phyloP scores from a whole-genome alignment of 306 rosid genomes.

The Begonia fuchsioides region DNA sequence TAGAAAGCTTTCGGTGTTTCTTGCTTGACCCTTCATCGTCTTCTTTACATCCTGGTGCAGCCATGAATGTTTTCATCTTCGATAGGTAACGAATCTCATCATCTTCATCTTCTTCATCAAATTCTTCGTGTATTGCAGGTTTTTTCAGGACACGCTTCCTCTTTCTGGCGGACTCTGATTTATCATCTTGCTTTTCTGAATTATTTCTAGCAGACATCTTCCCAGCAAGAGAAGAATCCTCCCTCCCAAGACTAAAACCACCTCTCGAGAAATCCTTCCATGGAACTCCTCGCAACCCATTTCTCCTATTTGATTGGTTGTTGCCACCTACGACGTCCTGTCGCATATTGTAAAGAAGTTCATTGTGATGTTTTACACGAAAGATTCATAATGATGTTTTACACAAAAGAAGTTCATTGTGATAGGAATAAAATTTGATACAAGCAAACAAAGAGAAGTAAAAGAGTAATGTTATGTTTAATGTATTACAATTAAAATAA shows the following conservation, averaged over 20 bases:
- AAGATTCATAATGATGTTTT: no score
- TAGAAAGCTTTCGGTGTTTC: constrained; percentile 68
- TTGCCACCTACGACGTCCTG: constrained; percentile 55
- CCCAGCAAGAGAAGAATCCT: constrained; percentile 41
- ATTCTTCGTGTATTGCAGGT: constrained; percentile 57
- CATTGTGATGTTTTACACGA: no score
- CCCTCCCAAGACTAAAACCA: constrained; percentile 58
- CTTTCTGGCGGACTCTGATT: constrained; percentile 58
- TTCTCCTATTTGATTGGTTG: constrained; percentile 39
- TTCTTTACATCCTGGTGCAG: constrained; percentile 36
- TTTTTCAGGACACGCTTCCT: constrained; percentile 70
- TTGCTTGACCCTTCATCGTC: constrained; percentile 68
- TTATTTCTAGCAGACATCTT: constrained; percentile 36
- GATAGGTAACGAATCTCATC: constrained; percentile 84
- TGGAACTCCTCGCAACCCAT: constrained; percentile 69
- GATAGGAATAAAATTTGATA: no score
- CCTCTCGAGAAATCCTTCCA: constrained; percentile 77
- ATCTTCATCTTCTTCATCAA: constrained; percentile 54
- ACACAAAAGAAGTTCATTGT: no score
- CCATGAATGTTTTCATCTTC: constrained; percentile 71
- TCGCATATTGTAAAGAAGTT: neutral
- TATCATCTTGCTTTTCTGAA: constrained; percentile 38
- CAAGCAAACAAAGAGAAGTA: no score
- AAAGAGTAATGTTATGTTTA: no score
- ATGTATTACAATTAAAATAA: no score